Evolutionary conservation across 768 basidiomycete genomes (phyloP), one percentile per base, ranked within the genome.

Genomic region (Podaxis sp.): DNA sequence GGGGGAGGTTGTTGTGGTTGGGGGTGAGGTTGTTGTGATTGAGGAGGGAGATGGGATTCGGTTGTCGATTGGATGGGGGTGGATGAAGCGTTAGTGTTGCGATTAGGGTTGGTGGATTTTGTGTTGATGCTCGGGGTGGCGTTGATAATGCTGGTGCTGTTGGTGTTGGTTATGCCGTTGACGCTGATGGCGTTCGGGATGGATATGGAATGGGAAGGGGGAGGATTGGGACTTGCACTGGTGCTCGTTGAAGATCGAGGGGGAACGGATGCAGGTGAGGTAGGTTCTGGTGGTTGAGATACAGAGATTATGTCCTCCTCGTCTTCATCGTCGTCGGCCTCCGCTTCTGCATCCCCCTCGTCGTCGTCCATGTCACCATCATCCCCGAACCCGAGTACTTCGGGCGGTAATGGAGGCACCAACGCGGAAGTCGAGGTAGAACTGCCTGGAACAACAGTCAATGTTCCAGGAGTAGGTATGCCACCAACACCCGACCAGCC

Each of bases 401-500:
- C 11, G 49, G 26, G 19, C 22, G 61, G 17, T 26, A 42, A 8
- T 51, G 26, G 22, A 12, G 22, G 49, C 19, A 13, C 13, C 19
- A 22, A 26, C 26, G 44, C 24, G 8, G 44, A 22, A 2, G 44
- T n/a, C 40, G 15, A 17, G 13, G 56, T 7, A 36, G 44, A 40
- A 13, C 30, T 13, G 30, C 52, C 51, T 28, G 52, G 30, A 26
- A 33, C 52, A 28, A 28, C 8, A 15, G 52, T 33, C 33, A 19
- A 56, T 22, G 19, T 19, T 11, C 38, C 11, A 12, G 38, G 39
- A 13, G 19, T 39, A 8, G 38, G 17, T 2, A 19, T 56, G 1
- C 54, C 54, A 36, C 40, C 61, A 7, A 19, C 39, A 48, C 19
- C 28, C 1, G 67, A 52, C 69, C 69, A 73, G 8, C 73, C 74